A percentile compares a stretch with the other conserved stretches of the same genome.
These are phyloP conservation scores for Cyberlindnera petersonii DNA, from an alignment of 805 yeast genomes.

Conservation along the genomic window DNA sequence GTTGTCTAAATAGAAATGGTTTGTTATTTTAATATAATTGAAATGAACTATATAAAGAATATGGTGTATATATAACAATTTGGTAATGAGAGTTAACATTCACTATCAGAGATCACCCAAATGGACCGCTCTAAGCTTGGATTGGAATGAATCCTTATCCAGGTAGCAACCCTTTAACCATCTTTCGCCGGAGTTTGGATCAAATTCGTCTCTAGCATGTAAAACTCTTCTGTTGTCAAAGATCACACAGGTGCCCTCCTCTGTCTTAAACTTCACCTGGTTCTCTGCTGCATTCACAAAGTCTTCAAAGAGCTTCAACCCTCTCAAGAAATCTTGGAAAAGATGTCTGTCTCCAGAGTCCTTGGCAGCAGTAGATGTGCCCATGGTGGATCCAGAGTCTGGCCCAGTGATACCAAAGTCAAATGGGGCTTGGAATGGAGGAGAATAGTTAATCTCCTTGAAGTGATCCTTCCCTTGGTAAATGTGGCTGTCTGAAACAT, in stretches of 20 bases:
- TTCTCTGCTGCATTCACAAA: slow-evolving; percentile 49
- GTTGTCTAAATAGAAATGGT: too few relatives aligned
- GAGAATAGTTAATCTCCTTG: slow-evolving; percentile 66
- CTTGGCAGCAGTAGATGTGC: slow-evolving; percentile 30
- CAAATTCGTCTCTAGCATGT: slow-evolving; percentile 57
- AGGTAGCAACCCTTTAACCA: slow-evolving; percentile 77
- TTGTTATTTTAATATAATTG: too few relatives aligned
- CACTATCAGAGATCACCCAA: slow-evolving; percentile 6
- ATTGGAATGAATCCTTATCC: slow-evolving; percentile 65
- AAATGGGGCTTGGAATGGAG: slow-evolving; percentile 80
- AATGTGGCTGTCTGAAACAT: slow-evolving; percentile 11
- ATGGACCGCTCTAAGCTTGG: slow-evolving; percentile 42
- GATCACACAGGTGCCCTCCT: slow-evolving; percentile 58
- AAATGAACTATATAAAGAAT: too few relatives aligned
- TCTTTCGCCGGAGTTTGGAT: slow-evolving; percentile 45
- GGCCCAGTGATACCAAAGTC: slow-evolving; percentile 47
- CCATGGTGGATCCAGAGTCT: slow-evolving; percentile 16
- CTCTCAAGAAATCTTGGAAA: slow-evolving; percentile 55
- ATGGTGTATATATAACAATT: too few relatives aligned
- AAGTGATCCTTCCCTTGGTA: slow-evolving; percentile 32
- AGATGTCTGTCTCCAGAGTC: slow-evolving; percentile 38
- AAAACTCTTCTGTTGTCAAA: slow-evolving; percentile 69
- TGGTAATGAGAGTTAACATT: too few relatives aligned
- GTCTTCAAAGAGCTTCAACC: slow-evolving; percentile 56
- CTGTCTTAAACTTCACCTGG: slow-evolving; percentile 50